Conservation (phyloP, 257 asterid species). For the Primulina huaijiensis region DNA sequence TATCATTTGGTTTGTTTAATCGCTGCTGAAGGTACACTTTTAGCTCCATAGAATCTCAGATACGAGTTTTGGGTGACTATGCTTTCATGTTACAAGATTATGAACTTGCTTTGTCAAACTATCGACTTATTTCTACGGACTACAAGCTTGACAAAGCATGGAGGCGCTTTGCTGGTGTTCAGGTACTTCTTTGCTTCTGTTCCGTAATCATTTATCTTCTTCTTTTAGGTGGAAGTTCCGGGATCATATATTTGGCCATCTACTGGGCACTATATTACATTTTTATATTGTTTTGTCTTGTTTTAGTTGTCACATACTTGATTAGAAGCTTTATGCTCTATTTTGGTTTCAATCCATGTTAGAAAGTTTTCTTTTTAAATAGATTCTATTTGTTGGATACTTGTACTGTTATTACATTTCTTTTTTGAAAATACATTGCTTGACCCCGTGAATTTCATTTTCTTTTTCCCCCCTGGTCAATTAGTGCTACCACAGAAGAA, state of each 20-base stretch:
- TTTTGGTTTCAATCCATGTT: conserved; percentile 1
- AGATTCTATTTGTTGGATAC: conserved; percentile 7
- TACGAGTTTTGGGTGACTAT: conserved; percentile 92
- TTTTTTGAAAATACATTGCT: not conserved
- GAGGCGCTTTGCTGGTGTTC: conserved; percentile 95
- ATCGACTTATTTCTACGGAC: conserved; percentile 89
- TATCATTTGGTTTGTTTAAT: conserved; percentile 36
- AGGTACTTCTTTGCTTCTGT: conserved; percentile 48
- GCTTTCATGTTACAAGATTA: conserved; percentile 98
- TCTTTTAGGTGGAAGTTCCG: conserved; percentile 24
- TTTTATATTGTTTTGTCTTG: not conserved
- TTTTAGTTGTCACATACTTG: not conserved
- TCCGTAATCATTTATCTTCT: not conserved
- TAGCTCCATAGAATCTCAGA: conserved; percentile 91
- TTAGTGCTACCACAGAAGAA: not conserved
- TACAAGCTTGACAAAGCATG: conserved; percentile 96
- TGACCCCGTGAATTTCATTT: not conserved
- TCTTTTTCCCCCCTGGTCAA: not conserved
- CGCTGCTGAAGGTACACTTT: conserved; percentile 76
- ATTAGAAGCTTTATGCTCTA: conserved; percentile 6
- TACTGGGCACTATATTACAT: conserved; percentile 4
- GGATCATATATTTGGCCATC: conserved; percentile 6
- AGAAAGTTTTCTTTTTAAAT: not conserved
- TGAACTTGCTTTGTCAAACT: conserved; percentile 95
- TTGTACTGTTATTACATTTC: conserved; percentile 10